Evolutionary conservation across 106 monocot genomes (phyloP).

Genomic region (Apostasia shenzhenica): DNA sequence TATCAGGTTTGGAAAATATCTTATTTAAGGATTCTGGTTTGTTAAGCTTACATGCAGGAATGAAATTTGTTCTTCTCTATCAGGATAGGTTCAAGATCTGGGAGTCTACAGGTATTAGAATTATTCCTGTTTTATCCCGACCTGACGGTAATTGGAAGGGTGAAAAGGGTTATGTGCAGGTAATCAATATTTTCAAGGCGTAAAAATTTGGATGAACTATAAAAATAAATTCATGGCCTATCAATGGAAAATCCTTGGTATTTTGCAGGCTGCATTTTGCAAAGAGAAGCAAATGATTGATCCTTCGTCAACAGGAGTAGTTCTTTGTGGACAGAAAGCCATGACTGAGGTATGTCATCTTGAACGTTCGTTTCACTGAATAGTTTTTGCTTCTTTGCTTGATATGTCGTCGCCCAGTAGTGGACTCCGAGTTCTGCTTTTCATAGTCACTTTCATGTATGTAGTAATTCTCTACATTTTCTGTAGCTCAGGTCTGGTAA

Average conservation of each 20-base stretch:
- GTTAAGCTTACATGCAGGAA: background rate
- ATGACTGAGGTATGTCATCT: slow-evolving; percentile 48
- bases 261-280: slow-evolving; percentile 41
- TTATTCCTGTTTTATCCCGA: slow-evolving; percentile 83
- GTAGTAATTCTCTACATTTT: too few species aligned
- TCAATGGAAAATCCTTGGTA: background rate
- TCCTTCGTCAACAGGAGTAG: slow-evolving; percentile 50
- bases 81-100: slow-evolving; percentile 84
- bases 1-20: slow-evolving; percentile 57
- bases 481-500: too few species aligned
- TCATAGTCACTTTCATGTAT: too few species aligned
- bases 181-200: slow-evolving; percentile 1
- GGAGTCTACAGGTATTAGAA: slow-evolving; percentile 70
- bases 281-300: slow-evolving; percentile 39
- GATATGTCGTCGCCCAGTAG: too few species aligned
- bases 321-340: slow-evolving; percentile 63
- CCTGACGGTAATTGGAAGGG: slow-evolving; percentile 84
- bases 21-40: background rate
- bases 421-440: too few species aligned
- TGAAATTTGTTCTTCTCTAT: slow-evolving; percentile 2
- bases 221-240: too few species aligned
- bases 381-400: too few species aligned
- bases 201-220: background rate
- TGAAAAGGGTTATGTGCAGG: slow-evolving; percentile 91
- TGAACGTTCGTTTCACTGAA: too few species aligned